phyloP scores from a whole-genome alignment of 2,329 filamentous ascomycete species.

The Stemphylium lycopersici region DNA sequence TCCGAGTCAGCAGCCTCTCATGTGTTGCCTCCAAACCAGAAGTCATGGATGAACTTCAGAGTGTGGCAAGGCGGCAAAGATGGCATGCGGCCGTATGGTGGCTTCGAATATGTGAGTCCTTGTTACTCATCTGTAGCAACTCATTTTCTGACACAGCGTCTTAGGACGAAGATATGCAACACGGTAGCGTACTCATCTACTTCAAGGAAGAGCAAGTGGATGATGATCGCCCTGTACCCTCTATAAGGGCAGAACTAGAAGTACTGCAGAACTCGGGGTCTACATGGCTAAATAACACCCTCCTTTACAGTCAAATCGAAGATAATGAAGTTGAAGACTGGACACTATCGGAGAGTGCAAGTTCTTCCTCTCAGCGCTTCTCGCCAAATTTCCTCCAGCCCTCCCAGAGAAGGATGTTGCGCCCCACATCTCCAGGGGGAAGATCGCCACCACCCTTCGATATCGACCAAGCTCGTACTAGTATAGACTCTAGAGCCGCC shows the following conservation, averaged over 20 bases:
- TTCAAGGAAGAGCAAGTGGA: constrained; percentile 49
- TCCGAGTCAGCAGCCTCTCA: constrained; percentile 33
- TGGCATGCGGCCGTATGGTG: constrained; percentile 41
- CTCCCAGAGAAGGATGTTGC: constrained; percentile 32
- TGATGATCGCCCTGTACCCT: constrained; percentile 44
- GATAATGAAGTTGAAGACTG: constrained; percentile 43
- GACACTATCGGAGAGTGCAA: constrained; percentile 30
- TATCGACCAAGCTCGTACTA: constrained; percentile 34
- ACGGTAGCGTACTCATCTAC: constrained; percentile 46
- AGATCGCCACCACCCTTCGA: constrained; percentile 38
- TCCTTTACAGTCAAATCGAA: constrained; percentile 46
- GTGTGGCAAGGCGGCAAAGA: constrained; percentile 44
- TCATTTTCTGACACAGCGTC: neutral
- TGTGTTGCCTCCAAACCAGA: constrained; percentile 26
- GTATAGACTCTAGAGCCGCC: constrained; percentile 15
- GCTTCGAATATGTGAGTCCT: constrained; percentile 45
- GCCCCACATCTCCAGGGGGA: constrained; percentile 32
- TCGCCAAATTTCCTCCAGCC: constrained; percentile 23
- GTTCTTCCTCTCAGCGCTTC: constrained; percentile 23
- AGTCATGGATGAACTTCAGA: constrained; percentile 46
- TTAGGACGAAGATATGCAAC: constrained; percentile 49
- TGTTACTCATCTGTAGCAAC: neutral
- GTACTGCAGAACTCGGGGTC: constrained; percentile 46
- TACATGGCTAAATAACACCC: constrained; percentile 46
- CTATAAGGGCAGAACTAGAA: constrained; percentile 44